Evolutionary conservation across 805 yeast species (phyloP).

Genomic region (Candida awuae): DNA sequence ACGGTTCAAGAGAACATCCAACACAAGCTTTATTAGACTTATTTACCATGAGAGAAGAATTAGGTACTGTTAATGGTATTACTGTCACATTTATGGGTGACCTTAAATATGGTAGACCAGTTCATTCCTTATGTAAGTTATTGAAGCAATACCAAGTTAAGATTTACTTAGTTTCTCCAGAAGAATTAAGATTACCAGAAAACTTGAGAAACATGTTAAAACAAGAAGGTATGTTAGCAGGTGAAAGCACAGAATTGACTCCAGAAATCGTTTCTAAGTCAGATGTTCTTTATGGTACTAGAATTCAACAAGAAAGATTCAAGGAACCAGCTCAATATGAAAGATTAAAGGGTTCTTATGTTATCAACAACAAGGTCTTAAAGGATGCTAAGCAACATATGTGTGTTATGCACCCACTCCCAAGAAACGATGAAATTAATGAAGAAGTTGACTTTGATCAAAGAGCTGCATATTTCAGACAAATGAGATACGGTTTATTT

Average conservation of each 20-base stretch:
- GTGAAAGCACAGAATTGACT: conserved; percentile 71
- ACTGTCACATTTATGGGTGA: conserved; percentile 99
- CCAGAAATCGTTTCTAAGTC: conserved; percentile 81
- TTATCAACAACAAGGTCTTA: conserved; percentile 86
- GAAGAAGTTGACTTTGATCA: conserved; percentile 99
- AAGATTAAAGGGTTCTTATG: conserved; percentile 82
- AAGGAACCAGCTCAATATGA: conserved; percentile 66
- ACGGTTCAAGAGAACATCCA: conserved; percentile 97
- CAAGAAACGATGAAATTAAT: conserved; percentile 91
- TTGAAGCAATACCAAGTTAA: conserved; percentile 89
- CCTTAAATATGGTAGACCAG: conserved; percentile 96
- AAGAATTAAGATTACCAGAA: conserved; percentile 77
- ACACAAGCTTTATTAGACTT: conserved; percentile 96
- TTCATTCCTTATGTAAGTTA: conserved; percentile 88
- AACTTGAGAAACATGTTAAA: conserved; percentile 59
- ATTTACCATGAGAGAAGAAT: conserved; percentile 97
- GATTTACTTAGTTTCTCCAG: conserved; percentile 86
- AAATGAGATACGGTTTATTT: conserved; percentile 96
- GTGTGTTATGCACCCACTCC: conserved; percentile 99
- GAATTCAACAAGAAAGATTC: conserved; percentile 97
- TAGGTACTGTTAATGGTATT: conserved; percentile 96
- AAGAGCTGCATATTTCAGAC: conserved; percentile 99
- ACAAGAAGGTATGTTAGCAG: conserved; percentile 58
- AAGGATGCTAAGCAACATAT: conserved; percentile 93
- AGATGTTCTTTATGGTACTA: conserved; percentile 94